Conservation (phyloP, 805 yeast genomes). For the Barnettozyma wickerhamii region DNA sequence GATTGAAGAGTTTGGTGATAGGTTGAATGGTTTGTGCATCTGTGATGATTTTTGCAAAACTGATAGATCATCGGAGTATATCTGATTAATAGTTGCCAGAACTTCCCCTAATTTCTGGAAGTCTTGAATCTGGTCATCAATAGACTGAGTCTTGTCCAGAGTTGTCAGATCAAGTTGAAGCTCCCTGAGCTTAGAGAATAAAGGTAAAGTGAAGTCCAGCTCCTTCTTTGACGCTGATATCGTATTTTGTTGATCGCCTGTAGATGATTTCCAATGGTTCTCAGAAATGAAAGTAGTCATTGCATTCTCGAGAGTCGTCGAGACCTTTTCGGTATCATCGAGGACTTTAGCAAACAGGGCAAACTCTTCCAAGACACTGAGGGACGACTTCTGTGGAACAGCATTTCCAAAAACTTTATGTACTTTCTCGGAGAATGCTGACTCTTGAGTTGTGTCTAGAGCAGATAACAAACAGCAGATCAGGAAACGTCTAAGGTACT, state of each 20-base stretch:
- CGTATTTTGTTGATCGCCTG: not conserved
- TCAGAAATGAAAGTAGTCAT: too few relatives aligned
- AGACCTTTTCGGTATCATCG: too few relatives aligned
- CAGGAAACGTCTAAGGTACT: constrained; percentile 36
- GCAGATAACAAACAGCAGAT: constrained; percentile 38
- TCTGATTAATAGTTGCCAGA: constrained; percentile 3
- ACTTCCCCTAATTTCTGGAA: constrained; percentile 9
- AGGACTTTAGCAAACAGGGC: too few relatives aligned
- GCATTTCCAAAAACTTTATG: constrained; percentile 8
- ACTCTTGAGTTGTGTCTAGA: constrained; percentile 22
- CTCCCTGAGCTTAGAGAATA: constrained; percentile 8
- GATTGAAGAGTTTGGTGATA: not conserved
- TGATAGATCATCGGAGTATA: constrained; percentile 4
- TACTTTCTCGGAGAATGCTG: constrained; percentile 9
- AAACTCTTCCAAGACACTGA: too few relatives aligned
- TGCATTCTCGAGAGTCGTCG: too few relatives aligned
- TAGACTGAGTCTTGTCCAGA: constrained; percentile 5
- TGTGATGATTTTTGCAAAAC: constrained; percentile 5
- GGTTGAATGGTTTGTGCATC: constrained; percentile 13
- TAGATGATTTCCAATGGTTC: not conserved
- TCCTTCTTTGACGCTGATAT: too few relatives aligned
- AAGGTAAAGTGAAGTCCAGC: too few relatives aligned
- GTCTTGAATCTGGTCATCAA: constrained; percentile 9
- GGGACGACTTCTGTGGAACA: too few relatives aligned
- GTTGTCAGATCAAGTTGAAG: constrained; percentile 6